Conservation (phyloP, 345 rosid species). For the Boechera retrofracta region DNA sequence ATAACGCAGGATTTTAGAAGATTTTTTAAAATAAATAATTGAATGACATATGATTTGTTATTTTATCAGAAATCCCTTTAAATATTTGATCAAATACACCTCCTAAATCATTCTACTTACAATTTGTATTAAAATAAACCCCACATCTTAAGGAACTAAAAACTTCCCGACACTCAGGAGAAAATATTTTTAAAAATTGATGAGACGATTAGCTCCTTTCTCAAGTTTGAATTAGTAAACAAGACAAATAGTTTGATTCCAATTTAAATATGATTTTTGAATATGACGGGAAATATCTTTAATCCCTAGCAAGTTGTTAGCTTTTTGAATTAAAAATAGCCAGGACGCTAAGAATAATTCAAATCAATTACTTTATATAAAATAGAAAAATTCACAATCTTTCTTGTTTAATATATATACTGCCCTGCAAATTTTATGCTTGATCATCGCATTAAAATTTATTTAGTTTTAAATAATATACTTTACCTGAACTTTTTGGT, state of each 20-base stretch:
- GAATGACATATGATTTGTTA: no score
- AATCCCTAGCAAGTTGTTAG: conserved; percentile 2
- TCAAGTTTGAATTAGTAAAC: neutral
- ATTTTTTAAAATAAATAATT: no score
- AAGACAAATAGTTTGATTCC: neutral
- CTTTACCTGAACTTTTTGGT: conserved; percentile 1
- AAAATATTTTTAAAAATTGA: neutral
- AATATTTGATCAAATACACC: no score
- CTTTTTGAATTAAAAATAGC: neutral
- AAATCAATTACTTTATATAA: neutral
- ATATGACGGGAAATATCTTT: conserved; percentile 22
- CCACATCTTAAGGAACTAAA: conserved; percentile 27
- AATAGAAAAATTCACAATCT: neutral
- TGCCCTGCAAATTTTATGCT: neutral
- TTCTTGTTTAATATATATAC: no score
- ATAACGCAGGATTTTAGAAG: no score
- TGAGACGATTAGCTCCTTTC: neutral
- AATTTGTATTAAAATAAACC: neutral
- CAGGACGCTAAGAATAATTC: neutral
- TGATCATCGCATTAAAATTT: conserved; percentile 5
- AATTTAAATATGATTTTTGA: neutral
- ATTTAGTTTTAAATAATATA: neutral
- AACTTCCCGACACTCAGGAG: conserved; percentile 11
- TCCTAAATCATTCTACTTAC: neutral
- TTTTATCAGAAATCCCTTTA: no score